Conservation (phyloP, 371 early-diverging fungal species). For the Apophysomyces variabilis region DNA sequence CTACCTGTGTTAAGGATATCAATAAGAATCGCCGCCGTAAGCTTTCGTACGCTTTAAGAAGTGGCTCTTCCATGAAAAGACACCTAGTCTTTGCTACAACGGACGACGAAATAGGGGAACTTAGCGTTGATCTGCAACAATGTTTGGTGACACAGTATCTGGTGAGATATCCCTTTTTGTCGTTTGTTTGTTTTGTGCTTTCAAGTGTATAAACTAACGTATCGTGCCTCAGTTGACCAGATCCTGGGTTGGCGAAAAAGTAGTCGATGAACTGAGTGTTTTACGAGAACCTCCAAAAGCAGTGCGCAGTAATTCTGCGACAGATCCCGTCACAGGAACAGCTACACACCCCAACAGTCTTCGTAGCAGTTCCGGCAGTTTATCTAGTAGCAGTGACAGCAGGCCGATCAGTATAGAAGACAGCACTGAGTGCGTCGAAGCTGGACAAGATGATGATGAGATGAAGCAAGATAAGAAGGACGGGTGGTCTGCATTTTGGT, state of each 20-base stretch:
- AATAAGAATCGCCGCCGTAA: constrained; percentile 55
- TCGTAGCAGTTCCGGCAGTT: constrained; percentile 44
- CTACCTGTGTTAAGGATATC: constrained; percentile 53
- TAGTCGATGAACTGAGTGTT: constrained; percentile 75
- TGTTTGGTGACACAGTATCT: constrained; percentile 72
- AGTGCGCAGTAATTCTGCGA: constrained; percentile 34
- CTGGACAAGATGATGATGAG: constrained; percentile 17
- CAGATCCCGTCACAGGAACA: constrained; percentile 21
- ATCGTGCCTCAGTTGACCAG: constrained; percentile 47
- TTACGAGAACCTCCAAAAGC: constrained; percentile 68
- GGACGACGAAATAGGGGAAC: constrained; percentile 30
- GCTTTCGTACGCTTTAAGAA: constrained; percentile 40
- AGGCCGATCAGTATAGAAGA: constrained; percentile 52
- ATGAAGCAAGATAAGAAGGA: constrained; percentile 15
- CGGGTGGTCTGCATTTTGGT: constrained; percentile 32
- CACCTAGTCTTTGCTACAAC: constrained; percentile 31
- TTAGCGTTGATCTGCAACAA: constrained; percentile 47
- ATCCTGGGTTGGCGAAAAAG: constrained; percentile 67
- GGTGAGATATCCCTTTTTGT: constrained; percentile 21
- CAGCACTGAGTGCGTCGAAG: constrained; percentile 16
- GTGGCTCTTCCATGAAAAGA: constrained; percentile 24
- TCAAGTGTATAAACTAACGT: not conserved
- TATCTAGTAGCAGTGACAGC: constrained; percentile 30
- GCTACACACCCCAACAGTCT: constrained; percentile 27
- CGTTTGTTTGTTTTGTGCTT: not conserved